Conservation (phyloP, 345 rosid genomes). For the Hypericum perforatum region DNA sequence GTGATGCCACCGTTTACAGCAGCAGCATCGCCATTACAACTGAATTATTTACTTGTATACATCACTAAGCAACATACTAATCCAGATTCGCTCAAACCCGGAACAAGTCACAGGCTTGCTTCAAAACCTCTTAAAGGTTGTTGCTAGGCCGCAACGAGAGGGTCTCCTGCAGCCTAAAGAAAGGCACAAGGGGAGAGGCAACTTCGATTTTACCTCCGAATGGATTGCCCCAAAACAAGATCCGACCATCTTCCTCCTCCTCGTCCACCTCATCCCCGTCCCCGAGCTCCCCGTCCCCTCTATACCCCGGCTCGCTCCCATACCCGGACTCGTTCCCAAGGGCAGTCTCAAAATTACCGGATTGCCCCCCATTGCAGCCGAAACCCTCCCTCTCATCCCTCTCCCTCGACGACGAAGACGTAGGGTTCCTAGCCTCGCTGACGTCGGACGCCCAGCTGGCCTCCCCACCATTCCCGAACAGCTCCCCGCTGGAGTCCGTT, state of each 20-base stretch:
- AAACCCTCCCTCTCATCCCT: conserved; percentile 41
- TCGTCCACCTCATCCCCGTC: conserved; percentile 90
- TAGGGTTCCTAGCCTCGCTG: conserved; percentile 53
- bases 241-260: conserved; percentile 76
- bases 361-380: conserved; percentile 29
- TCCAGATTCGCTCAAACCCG: too few species aligned
- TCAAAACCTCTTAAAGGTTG: background rate
- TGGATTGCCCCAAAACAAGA: conserved; percentile 70
- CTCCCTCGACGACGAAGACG: conserved; percentile 36
- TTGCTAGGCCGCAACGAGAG: background rate
- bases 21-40: too few species aligned
- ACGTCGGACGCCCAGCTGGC: conserved; percentile 85
- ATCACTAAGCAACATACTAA: background rate
- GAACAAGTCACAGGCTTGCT: too few species aligned
- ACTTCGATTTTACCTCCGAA: conserved; percentile 40
- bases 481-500: conserved; percentile 96
- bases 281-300: conserved; percentile 95
- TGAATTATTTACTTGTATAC: too few species aligned
- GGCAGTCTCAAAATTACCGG: conserved; percentile 42
- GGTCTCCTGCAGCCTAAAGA: too few species aligned
- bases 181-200: background rate
- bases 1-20: too few species aligned
- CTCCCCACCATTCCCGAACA: conserved; percentile 54
- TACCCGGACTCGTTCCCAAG: conserved; percentile 81
- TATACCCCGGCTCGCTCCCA: conserved; percentile 93